Base-by-base conservation (phyloP, 164 flowering plant species). In the Dillenia suffruticosa region DNA sequence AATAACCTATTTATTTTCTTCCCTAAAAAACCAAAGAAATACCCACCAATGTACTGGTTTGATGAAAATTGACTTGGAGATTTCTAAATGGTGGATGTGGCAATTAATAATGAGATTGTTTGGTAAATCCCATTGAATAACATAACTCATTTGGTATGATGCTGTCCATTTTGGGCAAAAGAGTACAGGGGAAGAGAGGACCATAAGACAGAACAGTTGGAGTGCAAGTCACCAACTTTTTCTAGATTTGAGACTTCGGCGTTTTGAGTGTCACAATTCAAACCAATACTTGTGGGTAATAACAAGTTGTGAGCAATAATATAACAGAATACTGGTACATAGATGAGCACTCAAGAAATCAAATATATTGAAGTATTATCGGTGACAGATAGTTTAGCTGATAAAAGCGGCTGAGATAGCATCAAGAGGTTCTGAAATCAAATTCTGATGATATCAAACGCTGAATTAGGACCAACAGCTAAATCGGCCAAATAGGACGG, bases 141-240 rank as follows among this genome's bases (percentile, higher is more conserved):
- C 13, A 48, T 24, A 51, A 53, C 8, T 17, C 46, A 12, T 15
- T 45, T 32, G 60, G 57, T 12, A 50, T 4, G 9, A 15, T 26
- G 19, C 10, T 0, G 47, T 19, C 26, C 19, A 13, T 24, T 51
- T 56, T 49, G 64, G 56, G 51, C 32, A 51, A 63, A 50, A 54
- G 15, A 44, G 32, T 62, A 57, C 54, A 50, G 68, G 53, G 15
- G 57, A 8, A 10, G 59, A 62, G 62, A 46, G 46, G 72, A 67
- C 63, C 49, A 22, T 1, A 19, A 32, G 40, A 32, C 5, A 74
- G 61, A 67, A 68, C 63, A 73, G 89, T 75, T 76, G 78, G 72
- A 69, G 68, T 51, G 68, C 64, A 59, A 80, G 76, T 62, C 78
- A 89, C 88, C 96, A 79, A 86, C 81, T 76, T 69, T 51, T 51